A percentile compares a stretch with the other conserved stretches of the same genome.
Evolutionary conservation across 169 alveolate genomes (phyloP).

Genomic region (Plasmodium gallinaceum): DNA sequence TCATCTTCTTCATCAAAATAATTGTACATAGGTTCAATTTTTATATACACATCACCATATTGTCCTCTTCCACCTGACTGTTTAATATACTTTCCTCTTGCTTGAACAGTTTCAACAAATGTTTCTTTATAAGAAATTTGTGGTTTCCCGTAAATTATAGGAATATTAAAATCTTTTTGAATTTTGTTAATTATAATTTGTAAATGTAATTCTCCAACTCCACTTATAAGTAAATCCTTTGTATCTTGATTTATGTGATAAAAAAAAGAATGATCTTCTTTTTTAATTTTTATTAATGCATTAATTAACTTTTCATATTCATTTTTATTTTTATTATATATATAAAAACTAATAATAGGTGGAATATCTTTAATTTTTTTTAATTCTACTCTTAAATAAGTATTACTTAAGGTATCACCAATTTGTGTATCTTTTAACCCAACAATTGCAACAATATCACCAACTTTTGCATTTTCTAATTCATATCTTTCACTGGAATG

Average conservation of each 20-base stretch:
- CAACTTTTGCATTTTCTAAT: conserved; percentile 83
- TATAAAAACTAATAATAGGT: conserved; percentile 87
- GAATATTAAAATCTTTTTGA: conserved; percentile 91
- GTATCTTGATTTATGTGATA: conserved; percentile 88
- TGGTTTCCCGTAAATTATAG: conserved; percentile 91
- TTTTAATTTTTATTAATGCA: conserved; percentile 84
- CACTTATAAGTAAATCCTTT: conserved; percentile 89
- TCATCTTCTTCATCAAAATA: conserved; percentile 83
- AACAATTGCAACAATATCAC: conserved; percentile 87
- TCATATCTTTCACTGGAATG: conserved; percentile 90
- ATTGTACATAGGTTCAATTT: conserved; percentile 87
- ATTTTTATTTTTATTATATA: conserved; percentile 80
- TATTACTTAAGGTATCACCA: conserved; percentile 89
- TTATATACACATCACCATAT: conserved; percentile 90
- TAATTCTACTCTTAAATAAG: conserved; percentile 79
- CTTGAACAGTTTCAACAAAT: conserved; percentile 80
- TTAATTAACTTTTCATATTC: conserved; percentile 87
- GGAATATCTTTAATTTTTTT: conserved; percentile 89
- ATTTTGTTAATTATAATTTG: conserved; percentile 95
- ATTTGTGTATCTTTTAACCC: conserved; percentile 89
- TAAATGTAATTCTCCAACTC: conserved; percentile 97
- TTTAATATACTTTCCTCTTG: conserved; percentile 89
- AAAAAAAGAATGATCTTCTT: conserved; percentile 88
- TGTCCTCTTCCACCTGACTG: conserved; percentile 93
- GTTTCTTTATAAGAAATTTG: conserved; percentile 94